A percentile compares a stretch with the other conserved stretches of the same genome.
Evolutionary conservation across 495 filamentous ascomycete genomes (phyloP).

Genomic region (Wilcoxina mikolae): DNA sequence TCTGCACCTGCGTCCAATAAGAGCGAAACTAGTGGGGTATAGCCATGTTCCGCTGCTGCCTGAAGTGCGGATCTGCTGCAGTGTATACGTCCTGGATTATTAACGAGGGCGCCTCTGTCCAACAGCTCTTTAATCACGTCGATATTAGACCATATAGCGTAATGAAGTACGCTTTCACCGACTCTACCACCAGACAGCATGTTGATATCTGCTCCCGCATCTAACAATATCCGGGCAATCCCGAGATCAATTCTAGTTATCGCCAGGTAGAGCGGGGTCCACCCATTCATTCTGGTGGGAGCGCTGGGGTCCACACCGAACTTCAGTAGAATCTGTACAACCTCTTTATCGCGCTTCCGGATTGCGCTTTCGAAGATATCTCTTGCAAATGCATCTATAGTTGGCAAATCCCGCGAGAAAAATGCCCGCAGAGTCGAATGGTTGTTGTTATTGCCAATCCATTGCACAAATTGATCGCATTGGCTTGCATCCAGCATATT

Average conservation of each 20-base stretch:
- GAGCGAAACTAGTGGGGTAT: conserved; percentile 37
- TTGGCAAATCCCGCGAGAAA: neutral
- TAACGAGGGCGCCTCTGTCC: conserved; percentile 2
- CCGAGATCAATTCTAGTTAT: neutral
- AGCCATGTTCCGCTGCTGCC: conserved; percentile 44
- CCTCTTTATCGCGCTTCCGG: neutral
- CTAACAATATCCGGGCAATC: conserved; percentile 5
- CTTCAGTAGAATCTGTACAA: conserved; percentile 3
- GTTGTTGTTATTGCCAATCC: neutral
- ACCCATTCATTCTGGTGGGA: neutral
- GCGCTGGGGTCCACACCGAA: neutral
- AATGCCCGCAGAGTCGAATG: neutral
- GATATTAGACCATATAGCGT: neutral
- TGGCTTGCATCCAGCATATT: neutral
- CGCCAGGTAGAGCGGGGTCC: neutral
- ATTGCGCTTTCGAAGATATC: neutral
- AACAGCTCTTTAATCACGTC: conserved; percentile 4
- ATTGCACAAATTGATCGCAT: neutral
- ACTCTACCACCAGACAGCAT: neutral
- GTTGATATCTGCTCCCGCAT: conserved; percentile 10
- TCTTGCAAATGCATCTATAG: neutral
- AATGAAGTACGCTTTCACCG: neutral
- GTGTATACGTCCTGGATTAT: neutral
- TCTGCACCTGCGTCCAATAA: conserved; percentile 38
- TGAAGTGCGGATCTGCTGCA: conserved; percentile 37